Base-by-base conservation (phyloP, 108 stramenopile genomes). In the Nitzschia sp. region DNA sequence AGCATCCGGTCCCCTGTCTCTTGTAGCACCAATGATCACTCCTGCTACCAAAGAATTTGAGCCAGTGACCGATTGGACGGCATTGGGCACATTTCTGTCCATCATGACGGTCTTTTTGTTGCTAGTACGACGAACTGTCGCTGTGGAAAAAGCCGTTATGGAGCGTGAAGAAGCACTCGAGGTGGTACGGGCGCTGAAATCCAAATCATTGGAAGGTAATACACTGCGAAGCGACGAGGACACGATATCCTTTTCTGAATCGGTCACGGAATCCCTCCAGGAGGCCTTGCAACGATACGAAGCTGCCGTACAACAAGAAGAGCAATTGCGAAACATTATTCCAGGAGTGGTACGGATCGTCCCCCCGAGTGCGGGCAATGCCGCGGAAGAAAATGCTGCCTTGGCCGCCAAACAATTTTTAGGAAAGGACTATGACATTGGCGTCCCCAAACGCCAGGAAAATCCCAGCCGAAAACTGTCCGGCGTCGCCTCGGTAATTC, bases 341-440 rank as follows among this genome's bases (percentile, higher is more conserved):
- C 86, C 86, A 29, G 89, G 89, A 25, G 76, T 87, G 2, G 69
- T 77, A 9, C 61, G 85, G 24, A 86, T 86, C 25, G 79, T 82
- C n/a, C 85, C 87, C 21, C 87, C 87, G 23, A 68, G 66, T 31
- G 49, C 69, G 0, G 70, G 63, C 15, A 48, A 54, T 61, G 47
- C 30, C 26, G 24, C 29, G 32, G 73, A 68, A 55, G 66, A 81
- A 31, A 69, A 75, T 35, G 81, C 84, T 33, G 36, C 67, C 31
- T 63, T 69, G 24, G 77, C 77, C n/a, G 84, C 87, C 18, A 75
- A 79, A 65, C 72, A 72, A 54, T 72, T 71, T 33, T 53, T 81
- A 32, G 72, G 72, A 0, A 63, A 64, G 27, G 72, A 73, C 15
- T 68, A 53, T 33, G 47, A 68, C 57, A 67, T 66, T 38, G 63